Percentiles rank a stretch among this genome's conserved stretches.
Conservation (phyloP, 1,284 basidiomycete species). For the Fomitopsis schrenkii region DNA sequence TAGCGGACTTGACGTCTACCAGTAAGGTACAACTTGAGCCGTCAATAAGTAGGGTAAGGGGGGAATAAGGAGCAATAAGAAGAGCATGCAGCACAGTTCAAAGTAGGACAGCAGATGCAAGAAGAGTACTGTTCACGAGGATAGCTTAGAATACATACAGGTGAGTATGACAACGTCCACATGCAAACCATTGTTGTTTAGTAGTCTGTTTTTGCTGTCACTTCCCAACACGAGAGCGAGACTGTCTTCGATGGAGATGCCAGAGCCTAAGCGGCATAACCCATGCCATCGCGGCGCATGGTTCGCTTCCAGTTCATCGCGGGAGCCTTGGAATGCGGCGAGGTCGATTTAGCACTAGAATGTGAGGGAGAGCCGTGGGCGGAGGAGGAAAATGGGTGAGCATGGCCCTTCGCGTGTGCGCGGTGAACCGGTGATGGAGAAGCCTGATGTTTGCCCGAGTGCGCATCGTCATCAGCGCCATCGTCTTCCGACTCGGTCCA, state of each 20-base stretch:
- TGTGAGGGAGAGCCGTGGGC: constrained; percentile 13
- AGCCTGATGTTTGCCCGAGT: too few species aligned
- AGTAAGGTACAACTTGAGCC: constrained; percentile 7
- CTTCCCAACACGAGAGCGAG: neutral
- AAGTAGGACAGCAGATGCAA: neutral
- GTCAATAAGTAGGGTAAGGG: constrained; percentile 12
- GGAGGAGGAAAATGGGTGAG: constrained; percentile 19
- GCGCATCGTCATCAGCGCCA: neutral
- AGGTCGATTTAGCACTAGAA: constrained; percentile 10
- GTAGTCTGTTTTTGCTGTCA: neutral
- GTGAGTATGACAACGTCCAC: neutral
- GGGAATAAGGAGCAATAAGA: constrained; percentile 25
- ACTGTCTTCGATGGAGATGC: neutral
- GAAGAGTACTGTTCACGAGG: neutral
- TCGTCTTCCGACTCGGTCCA: neutral
- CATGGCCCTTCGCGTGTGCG: neutral
- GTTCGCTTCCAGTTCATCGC: constrained; percentile 6
- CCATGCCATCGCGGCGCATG: neutral
- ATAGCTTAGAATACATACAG: neutral
- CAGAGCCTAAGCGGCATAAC: neutral
- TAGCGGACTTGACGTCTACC: constrained; percentile 4
- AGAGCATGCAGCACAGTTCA: constrained; percentile 8
- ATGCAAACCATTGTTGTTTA: neutral
- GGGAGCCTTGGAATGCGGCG: constrained; percentile 15
- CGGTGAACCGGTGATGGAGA: neutral